Base-by-base conservation (phyloP, 1,284 basidiomycete genomes). In the Cryptococcus hybrid region DNA sequence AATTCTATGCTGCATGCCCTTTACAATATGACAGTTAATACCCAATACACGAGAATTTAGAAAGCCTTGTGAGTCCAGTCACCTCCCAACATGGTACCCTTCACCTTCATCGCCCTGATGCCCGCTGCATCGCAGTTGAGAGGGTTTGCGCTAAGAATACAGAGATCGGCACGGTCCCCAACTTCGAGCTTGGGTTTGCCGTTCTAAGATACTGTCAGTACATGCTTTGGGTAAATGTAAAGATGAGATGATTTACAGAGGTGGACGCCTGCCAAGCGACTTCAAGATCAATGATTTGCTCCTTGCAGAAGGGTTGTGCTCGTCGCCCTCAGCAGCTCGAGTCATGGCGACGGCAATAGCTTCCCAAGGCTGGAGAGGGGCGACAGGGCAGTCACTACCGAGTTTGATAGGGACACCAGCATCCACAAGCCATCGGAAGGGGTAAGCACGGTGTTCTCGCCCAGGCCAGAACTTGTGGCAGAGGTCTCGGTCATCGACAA, bases 401-500 rank as follows among this genome's bases (percentile, higher is more conserved):
- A 76, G 52, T 34, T 62, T 63, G 40, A 76, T 61, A 18, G 64
- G 60, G 5, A 72, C 62, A 1, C 71, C 68, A 0, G 63, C 63
- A 45, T 75, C 65, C 30, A 62, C 59, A 34, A 76, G 54, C 37
- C 58, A 58, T 15, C 58, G 52, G 59, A 70, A 73, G 5, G 73
- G 55, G 53, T 63, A 76, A 8, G 75, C 70, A 7, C 73, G 55
- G 15, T 62, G 58, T 45, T 68, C 68, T 15, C 72, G 48, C 0
- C 67, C 68, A 2, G 69, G 68, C 73, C 73, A 76, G 58, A 68
- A 74, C 34, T 62, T 60, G 38, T 59, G 55, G 30, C 63, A 65
- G 12, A 71, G 58, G 24, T 73, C 69, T 36, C 67, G 62, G 59
- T 76, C 74, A 54, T 75, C 74, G 43, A 70, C 66, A 36, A 75